Evolutionary conservation across 208 protist genomes (phyloP).

Genomic region (Trypanosoma mega): DNA sequence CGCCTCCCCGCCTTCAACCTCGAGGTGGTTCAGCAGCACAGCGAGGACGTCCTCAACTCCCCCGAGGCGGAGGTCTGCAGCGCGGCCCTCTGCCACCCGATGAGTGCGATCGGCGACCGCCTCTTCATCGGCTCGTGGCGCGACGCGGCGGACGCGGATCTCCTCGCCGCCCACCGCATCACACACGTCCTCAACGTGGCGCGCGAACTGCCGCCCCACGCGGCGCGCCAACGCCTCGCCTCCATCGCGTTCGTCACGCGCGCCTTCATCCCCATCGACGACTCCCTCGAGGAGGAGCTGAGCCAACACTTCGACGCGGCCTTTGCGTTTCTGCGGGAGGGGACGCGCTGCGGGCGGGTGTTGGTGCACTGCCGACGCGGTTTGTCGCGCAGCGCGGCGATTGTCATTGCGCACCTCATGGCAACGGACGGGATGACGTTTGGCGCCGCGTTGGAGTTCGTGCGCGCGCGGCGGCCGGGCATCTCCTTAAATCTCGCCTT

Average conservation of each 20-base stretch:
- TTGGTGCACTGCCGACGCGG: slow-evolving; percentile 47
- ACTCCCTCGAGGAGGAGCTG: slow-evolving; percentile 69
- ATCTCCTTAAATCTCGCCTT: slow-evolving; percentile 85
- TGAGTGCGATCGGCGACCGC: slow-evolving; percentile 59
- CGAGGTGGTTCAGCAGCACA: slow-evolving; percentile 38
- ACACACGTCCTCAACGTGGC: slow-evolving; percentile 82
- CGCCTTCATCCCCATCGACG: slow-evolving; percentile 66
- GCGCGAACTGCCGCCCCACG: slow-evolving; percentile 47
- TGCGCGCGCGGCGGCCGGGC: slow-evolving; percentile 49
- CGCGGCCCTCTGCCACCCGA: slow-evolving; percentile 59
- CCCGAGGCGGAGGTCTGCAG: slow-evolving; percentile 44
- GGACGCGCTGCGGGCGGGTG: slow-evolving; percentile 26
- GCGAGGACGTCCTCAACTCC: slow-evolving; percentile 6
- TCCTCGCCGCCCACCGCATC: slow-evolving; percentile 49
- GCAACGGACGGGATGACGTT: slow-evolving; percentile 50
- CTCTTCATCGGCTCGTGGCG: slow-evolving; percentile 76
- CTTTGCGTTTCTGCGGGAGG: slow-evolving; percentile 68
- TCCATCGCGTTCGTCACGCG: slow-evolving; percentile 35
- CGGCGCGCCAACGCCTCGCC: slow-evolving; percentile 21
- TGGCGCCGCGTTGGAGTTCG: slow-evolving; percentile 46
- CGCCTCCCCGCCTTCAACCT: slow-evolving; percentile 62
- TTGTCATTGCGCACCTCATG: slow-evolving; percentile 54
- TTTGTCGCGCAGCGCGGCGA: slow-evolving; percentile 40
- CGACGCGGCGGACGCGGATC: slow-evolving; percentile 53
- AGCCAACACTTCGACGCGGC: slow-evolving; percentile 49